A percentile compares a stretch with the other conserved stretches of the same genome.
Conservation (phyloP, 768 basidiomycete genomes). For the Tulasnella sp. region DNA sequence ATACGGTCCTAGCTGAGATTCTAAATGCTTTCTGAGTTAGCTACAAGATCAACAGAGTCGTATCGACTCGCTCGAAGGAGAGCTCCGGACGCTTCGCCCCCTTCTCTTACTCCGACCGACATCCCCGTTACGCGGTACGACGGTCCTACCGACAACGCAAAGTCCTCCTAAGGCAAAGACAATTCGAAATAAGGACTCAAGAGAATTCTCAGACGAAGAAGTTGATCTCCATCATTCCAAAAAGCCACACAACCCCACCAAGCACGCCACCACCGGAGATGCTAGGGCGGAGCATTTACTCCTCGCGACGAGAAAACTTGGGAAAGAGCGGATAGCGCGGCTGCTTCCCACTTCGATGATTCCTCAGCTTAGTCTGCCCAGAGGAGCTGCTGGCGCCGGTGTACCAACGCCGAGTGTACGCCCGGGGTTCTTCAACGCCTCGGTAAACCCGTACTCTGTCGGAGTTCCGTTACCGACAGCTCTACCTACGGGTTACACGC, state of each 20-base stretch:
- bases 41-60: conserved; percentile 46
- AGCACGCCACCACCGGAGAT: conserved; percentile 9
- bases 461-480: background rate
- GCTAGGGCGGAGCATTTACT: conserved; percentile 16
- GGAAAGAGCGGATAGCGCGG: conserved; percentile 4
- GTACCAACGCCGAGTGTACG: background rate
- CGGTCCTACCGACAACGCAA: background rate
- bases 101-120: conserved; percentile 54
- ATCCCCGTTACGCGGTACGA: background rate
- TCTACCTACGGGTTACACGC: background rate
- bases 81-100: conserved; percentile 54
- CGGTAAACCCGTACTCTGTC: background rate
- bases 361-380: background rate
- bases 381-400: background rate
- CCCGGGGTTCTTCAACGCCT: background rate
- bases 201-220: conserved; percentile 8
- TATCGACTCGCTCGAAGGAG: conserved; percentile 45
- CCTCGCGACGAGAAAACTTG: conserved; percentile 13
- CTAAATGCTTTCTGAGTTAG: conserved; percentile 27
- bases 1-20: conserved; percentile 11
- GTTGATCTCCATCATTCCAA: conserved; percentile 3
- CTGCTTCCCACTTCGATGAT: background rate
- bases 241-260: background rate
- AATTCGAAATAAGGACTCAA: background rate
- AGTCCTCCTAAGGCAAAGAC: background rate